phyloP scores from a whole-genome alignment of 345 rosid genomes.

The Streptanthus diversifolius region DNA sequence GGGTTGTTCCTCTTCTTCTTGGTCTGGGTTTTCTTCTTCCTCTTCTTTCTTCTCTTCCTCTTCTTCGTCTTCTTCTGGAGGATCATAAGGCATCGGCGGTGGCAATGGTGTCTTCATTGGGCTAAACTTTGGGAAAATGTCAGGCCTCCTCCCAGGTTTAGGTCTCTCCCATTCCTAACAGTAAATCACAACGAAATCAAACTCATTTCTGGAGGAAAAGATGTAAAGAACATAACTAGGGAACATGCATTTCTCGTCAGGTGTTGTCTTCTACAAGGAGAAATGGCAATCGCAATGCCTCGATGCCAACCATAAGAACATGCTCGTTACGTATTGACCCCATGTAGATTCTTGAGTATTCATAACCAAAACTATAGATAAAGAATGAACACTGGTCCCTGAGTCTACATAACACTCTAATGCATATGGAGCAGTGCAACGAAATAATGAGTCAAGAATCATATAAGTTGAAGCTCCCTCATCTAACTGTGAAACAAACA shows the following conservation, averaged over 20 bases:
- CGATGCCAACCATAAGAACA: not conserved
- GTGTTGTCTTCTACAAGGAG: not conserved
- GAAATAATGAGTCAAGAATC: not conserved
- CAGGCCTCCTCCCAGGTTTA: slow-evolving; percentile 74
- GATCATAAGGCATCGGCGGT: slow-evolving; percentile 68
- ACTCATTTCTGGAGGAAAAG: not conserved
- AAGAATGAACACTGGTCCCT: not conserved
- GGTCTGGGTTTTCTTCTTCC: slow-evolving; percentile 61
- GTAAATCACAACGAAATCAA: not conserved
- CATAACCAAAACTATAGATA: not conserved
- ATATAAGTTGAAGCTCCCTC: not conserved
- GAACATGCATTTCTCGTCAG: not conserved
- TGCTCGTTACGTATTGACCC: not conserved
- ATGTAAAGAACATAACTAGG: not conserved
- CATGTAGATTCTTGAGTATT: not conserved
- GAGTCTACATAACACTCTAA: not conserved
- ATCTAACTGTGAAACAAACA: not conserved
- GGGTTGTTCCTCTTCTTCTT: slow-evolving; percentile 51
- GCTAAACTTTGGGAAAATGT: slow-evolving; percentile 68
- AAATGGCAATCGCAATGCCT: not conserved
- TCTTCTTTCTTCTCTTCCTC: slow-evolving; percentile 70
- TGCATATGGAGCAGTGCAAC: not conserved
- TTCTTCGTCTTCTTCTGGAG: slow-evolving; percentile 71
- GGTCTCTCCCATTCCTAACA: slow-evolving; percentile 77
- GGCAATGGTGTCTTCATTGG: slow-evolving; percentile 84